Conservation (phyloP, 2,329 filamentous ascomycete genomes). For the Aspergillus thermomutatus region DNA sequence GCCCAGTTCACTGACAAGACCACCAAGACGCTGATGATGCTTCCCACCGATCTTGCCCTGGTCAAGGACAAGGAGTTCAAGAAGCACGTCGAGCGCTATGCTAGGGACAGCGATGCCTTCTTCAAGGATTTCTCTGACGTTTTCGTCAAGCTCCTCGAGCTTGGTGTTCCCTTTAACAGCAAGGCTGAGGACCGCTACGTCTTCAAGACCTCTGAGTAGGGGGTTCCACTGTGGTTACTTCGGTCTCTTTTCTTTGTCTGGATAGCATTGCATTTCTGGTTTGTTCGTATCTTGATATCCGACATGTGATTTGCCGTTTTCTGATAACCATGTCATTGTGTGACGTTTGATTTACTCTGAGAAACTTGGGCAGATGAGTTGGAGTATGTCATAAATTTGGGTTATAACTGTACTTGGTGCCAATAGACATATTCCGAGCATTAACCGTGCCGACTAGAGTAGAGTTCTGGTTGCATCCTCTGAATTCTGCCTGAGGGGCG, state of each 20-base stretch:
- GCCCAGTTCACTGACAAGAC: constrained; percentile 86
- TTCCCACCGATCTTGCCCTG: constrained; percentile 85
- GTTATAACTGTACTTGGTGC: neutral
- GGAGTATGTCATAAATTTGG: neutral
- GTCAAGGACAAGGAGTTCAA: constrained; percentile 85
- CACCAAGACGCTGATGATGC: constrained; percentile 92
- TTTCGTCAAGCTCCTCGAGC: constrained; percentile 80
- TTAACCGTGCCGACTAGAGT: neutral
- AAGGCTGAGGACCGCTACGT: constrained; percentile 57
- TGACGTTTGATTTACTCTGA: neutral
- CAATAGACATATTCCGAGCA: neutral
- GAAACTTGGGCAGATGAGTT: neutral
- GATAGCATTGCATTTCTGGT: constrained; percentile 6
- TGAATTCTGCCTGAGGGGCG: neutral
- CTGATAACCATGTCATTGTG: neutral
- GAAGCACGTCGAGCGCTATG: constrained; percentile 78
- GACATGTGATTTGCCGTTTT: constrained; percentile 5
- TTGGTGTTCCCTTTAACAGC: constrained; percentile 83
- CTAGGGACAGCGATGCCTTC: constrained; percentile 85
- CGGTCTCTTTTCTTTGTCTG: constrained; percentile 11
- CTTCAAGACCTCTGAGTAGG: constrained; percentile 59
- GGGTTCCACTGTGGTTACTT: neutral
- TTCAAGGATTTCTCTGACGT: constrained; percentile 88
- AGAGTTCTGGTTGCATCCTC: neutral
- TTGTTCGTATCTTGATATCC: constrained; percentile 22